These are phyloP conservation scores for Neoascochyta sp. DNA, from an alignment of 2,329 filamentous ascomycete genomes.

Conservation along the genomic window DNA sequence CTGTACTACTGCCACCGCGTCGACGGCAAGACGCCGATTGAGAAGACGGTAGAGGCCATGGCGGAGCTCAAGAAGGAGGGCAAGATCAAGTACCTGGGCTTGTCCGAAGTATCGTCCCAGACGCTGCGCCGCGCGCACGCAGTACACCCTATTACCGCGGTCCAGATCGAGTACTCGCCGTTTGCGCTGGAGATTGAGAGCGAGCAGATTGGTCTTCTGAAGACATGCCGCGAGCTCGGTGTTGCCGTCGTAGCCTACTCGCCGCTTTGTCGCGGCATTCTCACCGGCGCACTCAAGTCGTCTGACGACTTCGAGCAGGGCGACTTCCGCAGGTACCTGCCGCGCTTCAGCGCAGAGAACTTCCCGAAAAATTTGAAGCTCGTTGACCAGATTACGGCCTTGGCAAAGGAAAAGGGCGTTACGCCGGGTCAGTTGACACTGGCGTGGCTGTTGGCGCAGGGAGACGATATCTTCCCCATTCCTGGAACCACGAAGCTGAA, in stretches of 20 bases:
- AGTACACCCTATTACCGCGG: slow-evolving; percentile 47
- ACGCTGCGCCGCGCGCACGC: slow-evolving; percentile 49
- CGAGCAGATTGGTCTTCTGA: slow-evolving; percentile 33
- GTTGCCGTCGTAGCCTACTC: slow-evolving; percentile 40
- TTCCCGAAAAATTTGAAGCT: slow-evolving; percentile 38
- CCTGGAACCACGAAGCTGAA: slow-evolving; percentile 43
- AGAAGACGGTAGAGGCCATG: slow-evolving; percentile 50
- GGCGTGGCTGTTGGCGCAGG: slow-evolving; percentile 40
- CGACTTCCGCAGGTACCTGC: slow-evolving; percentile 27
- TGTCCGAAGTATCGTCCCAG: slow-evolving; percentile 44
- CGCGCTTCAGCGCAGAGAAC: slow-evolving; percentile 44
- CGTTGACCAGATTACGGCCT: slow-evolving; percentile 25
- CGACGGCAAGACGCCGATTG: slow-evolving; percentile 44
- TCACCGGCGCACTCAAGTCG: slow-evolving; percentile 23
- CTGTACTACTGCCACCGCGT: slow-evolving; percentile 46
- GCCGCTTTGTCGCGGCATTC: slow-evolving; percentile 37
- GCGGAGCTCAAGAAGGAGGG: slow-evolving; percentile 55
- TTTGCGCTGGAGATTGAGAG: slow-evolving; percentile 49
- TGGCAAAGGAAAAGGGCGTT: slow-evolving; percentile 48
- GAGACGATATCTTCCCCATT: slow-evolving; percentile 56
- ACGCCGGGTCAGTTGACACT: slow-evolving; percentile 57
- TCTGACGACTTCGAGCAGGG: slow-evolving; percentile 46
- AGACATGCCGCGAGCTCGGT: slow-evolving; percentile 45
- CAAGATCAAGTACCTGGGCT: slow-evolving; percentile 49
- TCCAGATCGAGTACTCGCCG: slow-evolving; percentile 52